Percentiles rank a stretch among this genome's conserved stretches.
Conservation (phyloP, 345 rosid species). For the Cardiospermum halicacabum region DNA sequence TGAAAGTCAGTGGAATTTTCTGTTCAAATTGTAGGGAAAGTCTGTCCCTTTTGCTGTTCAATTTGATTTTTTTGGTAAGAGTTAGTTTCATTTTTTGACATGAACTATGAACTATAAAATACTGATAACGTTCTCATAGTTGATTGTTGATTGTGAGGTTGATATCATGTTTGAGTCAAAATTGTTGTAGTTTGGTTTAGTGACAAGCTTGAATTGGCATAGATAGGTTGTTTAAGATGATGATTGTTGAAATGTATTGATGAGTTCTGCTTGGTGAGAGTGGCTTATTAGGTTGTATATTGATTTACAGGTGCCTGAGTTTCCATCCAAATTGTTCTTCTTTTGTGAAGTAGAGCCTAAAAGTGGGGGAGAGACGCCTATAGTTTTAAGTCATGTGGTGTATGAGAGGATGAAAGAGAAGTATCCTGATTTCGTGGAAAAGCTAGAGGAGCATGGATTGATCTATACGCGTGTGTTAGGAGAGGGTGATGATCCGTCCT, state of each 20-base stretch:
- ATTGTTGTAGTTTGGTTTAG: not conserved
- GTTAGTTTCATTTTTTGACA: not conserved
- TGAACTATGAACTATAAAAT: not conserved
- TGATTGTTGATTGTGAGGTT: not conserved
- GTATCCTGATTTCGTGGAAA: slow-evolving; percentile 60
- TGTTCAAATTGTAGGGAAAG: too few relatives aligned
- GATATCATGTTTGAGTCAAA: not conserved
- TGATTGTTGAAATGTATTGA: not conserved
- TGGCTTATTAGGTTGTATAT: not conserved
- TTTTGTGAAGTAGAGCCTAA: slow-evolving; percentile 81
- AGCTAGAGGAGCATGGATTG: slow-evolving; percentile 68
- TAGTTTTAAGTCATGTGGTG: slow-evolving; percentile 77
- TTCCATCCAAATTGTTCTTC: slow-evolving; percentile 84
- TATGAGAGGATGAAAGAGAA: slow-evolving; percentile 69
- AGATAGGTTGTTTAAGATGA: not conserved
- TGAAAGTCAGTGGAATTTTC: too few relatives aligned
- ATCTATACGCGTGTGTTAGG: slow-evolving; percentile 63
- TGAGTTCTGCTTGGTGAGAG: not conserved
- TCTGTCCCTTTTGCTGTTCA: too few relatives aligned
- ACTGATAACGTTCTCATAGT: not conserved
- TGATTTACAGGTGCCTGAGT: slow-evolving; percentile 65
- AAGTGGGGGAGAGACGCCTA: slow-evolving; percentile 91
- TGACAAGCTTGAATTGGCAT: not conserved
- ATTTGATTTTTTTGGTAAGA: not conserved
- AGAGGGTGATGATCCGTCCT: slow-evolving; percentile 75